Conservation (phyloP, 2,329 filamentous ascomycete genomes). For the Clarireedia hainanense region DNA sequence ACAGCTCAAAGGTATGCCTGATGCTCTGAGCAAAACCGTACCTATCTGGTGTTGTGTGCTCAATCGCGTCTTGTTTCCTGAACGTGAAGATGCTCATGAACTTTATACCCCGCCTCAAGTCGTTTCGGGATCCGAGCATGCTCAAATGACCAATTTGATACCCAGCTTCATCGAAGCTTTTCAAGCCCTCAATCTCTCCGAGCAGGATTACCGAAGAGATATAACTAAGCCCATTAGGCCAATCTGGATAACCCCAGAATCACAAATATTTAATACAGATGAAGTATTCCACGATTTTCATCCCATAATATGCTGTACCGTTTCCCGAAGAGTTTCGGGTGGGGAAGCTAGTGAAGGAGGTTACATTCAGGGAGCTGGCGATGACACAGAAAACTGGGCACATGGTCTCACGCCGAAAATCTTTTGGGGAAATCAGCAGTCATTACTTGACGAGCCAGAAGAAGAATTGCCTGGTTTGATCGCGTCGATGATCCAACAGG, state of each 20-base stretch:
- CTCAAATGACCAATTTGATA: constrained; percentile 58
- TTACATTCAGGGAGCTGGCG: constrained; percentile 91
- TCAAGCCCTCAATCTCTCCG: constrained; percentile 52
- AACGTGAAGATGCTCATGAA: constrained; percentile 35
- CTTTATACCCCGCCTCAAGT: constrained; percentile 67
- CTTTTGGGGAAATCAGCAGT: constrained; percentile 67
- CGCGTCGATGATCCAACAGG: constrained; percentile 32
- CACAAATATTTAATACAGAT: constrained; percentile 35
- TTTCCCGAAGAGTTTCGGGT: constrained; percentile 63
- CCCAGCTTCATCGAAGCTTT: constrained; percentile 46
- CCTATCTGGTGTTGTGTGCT: constrained; percentile 90
- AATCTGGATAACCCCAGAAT: constrained; percentile 72
- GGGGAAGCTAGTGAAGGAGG: constrained; percentile 62
- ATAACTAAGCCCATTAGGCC: constrained; percentile 68
- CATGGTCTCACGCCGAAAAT: constrained; percentile 65
- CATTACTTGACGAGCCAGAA: constrained; percentile 57
- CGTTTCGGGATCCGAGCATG: constrained; percentile 66
- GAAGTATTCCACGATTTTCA: constrained; percentile 51
- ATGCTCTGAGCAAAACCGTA: constrained; percentile 87
- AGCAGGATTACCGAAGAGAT: constrained; percentile 43
- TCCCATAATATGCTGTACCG: constrained; percentile 77
- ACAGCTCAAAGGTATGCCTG: constrained; percentile 63
- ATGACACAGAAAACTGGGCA: constrained; percentile 93
- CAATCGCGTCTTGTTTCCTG: constrained; percentile 70
- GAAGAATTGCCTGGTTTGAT: constrained; percentile 52